These are phyloP conservation scores for Paraurostyla sp. DNA, from an alignment of 73 alveolate genomes.

Conservation along the genomic window DNA sequence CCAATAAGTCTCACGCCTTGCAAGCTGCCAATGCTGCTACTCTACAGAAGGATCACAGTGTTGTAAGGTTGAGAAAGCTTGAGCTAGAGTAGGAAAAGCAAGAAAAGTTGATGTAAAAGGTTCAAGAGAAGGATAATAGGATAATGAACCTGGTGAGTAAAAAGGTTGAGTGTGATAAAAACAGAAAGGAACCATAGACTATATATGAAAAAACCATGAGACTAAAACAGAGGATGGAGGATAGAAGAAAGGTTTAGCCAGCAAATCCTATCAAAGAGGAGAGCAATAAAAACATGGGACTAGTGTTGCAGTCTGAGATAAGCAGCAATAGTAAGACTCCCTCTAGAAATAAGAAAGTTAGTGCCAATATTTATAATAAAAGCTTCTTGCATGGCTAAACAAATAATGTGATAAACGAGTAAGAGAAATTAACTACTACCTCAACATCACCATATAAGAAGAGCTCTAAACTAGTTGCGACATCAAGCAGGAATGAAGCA, in stretches of 20 bases:
- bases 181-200: slow-evolving; percentile 22
- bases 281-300: neutral
- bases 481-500: neutral
- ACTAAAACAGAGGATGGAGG: neutral
- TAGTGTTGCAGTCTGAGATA: neutral
- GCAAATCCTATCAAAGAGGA: neutral
- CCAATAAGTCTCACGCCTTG: no score
- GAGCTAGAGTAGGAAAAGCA: slow-evolving; percentile 18
- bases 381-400: no score
- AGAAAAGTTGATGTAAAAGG: neutral
- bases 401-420: no score
- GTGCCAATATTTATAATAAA: no score
- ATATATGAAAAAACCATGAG: slow-evolving; percentile 27
- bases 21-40: no score
- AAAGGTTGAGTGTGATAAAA: slow-evolving; percentile 1
- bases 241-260: neutral
- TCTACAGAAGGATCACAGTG: slow-evolving; percentile 4
- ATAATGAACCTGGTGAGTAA: neutral
- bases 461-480: no score
- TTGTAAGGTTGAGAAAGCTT: neutral
- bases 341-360: no score
- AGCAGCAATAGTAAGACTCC: neutral
- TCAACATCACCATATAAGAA: no score
- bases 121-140: neutral
- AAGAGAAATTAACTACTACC: no score